Percentiles rank a stretch among this genome's conserved stretches.
These are phyloP conservation scores for Dovyalis caffra DNA, from an alignment of 345 rosid genomes.

Conservation along the genomic window DNA sequence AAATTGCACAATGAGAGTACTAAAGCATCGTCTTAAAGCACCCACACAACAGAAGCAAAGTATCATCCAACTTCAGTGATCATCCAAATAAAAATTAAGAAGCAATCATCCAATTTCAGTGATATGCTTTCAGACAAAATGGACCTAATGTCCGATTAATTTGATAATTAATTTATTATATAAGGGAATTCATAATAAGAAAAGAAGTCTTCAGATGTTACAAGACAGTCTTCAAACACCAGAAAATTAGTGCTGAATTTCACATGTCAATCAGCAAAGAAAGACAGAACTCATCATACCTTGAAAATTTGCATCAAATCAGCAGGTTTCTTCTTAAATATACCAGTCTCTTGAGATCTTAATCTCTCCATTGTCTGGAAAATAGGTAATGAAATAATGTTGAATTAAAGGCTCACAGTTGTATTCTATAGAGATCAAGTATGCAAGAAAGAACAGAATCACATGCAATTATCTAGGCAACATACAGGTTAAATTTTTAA, in stretches of 20 bases:
- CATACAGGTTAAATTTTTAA: not conserved
- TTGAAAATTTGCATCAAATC: conserved; percentile 94
- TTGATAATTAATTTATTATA: not conserved
- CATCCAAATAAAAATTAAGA: too few relatives aligned
- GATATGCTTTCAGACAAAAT: not conserved
- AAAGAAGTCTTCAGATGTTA: not conserved
- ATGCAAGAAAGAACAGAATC: not conserved
- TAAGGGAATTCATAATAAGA: not conserved
- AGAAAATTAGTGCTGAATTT: not conserved
- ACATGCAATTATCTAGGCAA: not conserved
- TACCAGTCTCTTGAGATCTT: conserved; percentile 78
- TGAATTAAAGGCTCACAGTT: not conserved
- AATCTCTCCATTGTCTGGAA: conserved; percentile 96
- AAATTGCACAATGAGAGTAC: not conserved
- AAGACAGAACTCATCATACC: conserved; percentile 45
- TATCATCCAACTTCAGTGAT: not conserved
- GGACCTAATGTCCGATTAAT: not conserved
- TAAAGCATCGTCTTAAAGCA: not conserved
- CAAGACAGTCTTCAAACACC: not conserved
- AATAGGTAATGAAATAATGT: conserved; percentile 4
- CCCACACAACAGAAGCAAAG: not conserved
- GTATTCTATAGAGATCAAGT: not conserved
- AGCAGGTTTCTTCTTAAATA: conserved; percentile 82
- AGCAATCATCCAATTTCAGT: not conserved
- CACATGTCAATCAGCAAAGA: not conserved